Evolutionary conservation across 208 protist genomes (phyloP).

Genomic region (Trypanosoma cruzi): DNA sequence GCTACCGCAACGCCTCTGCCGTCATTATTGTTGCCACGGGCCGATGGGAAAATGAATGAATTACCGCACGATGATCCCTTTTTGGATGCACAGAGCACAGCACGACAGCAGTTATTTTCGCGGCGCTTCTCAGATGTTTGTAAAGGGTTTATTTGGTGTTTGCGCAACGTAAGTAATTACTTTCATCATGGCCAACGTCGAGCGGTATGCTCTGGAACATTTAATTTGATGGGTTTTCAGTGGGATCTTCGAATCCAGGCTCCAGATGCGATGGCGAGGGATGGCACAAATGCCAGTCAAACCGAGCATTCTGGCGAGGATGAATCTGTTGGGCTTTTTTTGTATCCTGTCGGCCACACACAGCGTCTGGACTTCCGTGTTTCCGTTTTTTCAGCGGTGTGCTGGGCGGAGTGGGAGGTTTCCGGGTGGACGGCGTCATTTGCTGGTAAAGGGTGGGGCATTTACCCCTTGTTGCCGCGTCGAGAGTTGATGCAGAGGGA

Average conservation of each 20-base stretch:
- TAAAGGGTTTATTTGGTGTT: slow-evolving; percentile 67
- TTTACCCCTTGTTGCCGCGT: slow-evolving; percentile 64
- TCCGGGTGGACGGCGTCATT: slow-evolving; percentile 51
- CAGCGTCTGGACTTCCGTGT: slow-evolving; percentile 74
- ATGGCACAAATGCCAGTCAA: background rate
- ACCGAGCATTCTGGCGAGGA: slow-evolving; percentile 26
- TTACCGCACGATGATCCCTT: slow-evolving; percentile 2
- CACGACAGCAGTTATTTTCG: slow-evolving; percentile 1
- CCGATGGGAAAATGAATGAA: slow-evolving; percentile 11
- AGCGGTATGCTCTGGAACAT: slow-evolving; percentile 62
- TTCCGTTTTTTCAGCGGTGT: slow-evolving; percentile 65
- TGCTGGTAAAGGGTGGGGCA: slow-evolving; percentile 68
- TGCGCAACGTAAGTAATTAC: slow-evolving; percentile 47
- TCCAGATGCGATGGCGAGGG: background rate
- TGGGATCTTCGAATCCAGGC: slow-evolving; percentile 70
- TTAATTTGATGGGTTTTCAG: slow-evolving; percentile 46
- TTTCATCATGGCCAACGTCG: slow-evolving; percentile 58
- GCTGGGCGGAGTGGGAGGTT: slow-evolving; percentile 74
- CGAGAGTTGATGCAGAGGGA: slow-evolving; percentile 69
- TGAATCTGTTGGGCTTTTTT: slow-evolving; percentile 68
- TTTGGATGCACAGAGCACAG: background rate
- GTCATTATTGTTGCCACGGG: background rate
- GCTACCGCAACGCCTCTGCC: background rate
- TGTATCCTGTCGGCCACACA: slow-evolving; percentile 55
- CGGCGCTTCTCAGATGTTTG: slow-evolving; percentile 56